These are phyloP conservation scores for Uronychia binucleata DNA, from an alignment of 73 alveolate genomes.

Conservation along the genomic window DNA sequence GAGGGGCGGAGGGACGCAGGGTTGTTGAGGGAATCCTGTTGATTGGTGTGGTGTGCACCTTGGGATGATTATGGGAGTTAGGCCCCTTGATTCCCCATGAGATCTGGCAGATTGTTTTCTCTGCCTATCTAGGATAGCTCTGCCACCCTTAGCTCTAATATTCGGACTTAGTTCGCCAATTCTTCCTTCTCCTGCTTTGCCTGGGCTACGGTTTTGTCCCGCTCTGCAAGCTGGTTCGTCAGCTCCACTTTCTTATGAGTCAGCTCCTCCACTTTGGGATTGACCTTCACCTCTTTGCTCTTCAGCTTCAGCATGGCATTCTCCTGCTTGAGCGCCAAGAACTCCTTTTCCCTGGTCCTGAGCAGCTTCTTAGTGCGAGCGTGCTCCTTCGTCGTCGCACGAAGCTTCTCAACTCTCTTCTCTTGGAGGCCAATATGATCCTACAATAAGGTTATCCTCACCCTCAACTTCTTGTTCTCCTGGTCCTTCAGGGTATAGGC, in stretches of 20 bases:
- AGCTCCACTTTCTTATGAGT: not conserved
- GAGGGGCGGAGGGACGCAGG: no score
- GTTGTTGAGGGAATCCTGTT: no score
- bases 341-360: slow-evolving; percentile 21
- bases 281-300: not conserved
- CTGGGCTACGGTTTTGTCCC: not conserved
- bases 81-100: no score
- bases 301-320: not conserved
- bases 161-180: not conserved
- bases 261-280: not conserved
- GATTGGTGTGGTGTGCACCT: no score
- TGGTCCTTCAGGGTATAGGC: slow-evolving; percentile 30
- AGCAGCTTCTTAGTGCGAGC: slow-evolving; percentile 4
- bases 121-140: no score
- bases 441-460: no score
- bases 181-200: not conserved
- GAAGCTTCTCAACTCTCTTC: slow-evolving; percentile 26
- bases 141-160: no score
- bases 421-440: slow-evolving; percentile 17
- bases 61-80: no score
- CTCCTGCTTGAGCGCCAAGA: not conserved
- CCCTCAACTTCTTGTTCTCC: slow-evolving; percentile 29
- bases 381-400: slow-evolving; percentile 6
- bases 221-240: not conserved
- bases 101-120: no score